Base-by-base conservation (phyloP, 768 basidiomycete species). In the Scleroderma bovista region DNA sequence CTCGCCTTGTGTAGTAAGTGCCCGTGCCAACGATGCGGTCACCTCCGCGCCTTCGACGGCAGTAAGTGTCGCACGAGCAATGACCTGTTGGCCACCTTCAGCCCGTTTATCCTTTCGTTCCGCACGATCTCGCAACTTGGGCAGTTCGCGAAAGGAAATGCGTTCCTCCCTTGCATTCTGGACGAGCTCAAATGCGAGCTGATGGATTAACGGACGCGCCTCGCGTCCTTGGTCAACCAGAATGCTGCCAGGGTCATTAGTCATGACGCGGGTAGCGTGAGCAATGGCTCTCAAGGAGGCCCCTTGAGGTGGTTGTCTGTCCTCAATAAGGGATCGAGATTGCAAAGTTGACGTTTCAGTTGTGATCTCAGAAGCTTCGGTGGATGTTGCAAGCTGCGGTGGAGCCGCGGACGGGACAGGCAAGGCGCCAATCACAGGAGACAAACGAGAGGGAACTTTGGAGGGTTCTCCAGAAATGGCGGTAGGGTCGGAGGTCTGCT, bases 221-320 rank as follows among this genome's bases (percentile, higher is more conserved):
- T 86, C 87, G 3, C 64, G 70, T 0, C 86, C 88, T 50, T 81
- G 76, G 62, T 91, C 85, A 0, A 78, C 75, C 10, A 93, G 76
- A 49, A 93, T 79, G 55, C 87, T 88, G 12, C 76, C 71, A 0
- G 89, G 77, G 57, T 88, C 88, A 2, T 80, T 75, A 0, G 86
- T 86, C 88, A 93, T 91, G n/a, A 92, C 84, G 3, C 90, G 80
- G 1, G 86, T 92, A 1, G 90, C 88, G 48, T 91, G 83, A 16
- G 79, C 77, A 48, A 93, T 89, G 2, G 90, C 90, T 6, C 80
- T 79, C 2, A 93, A 62, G 1, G 86, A 78, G 0, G 82, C 65
- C 1, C 88, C 86, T 59, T 91, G 88, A 0, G 61, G 69, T 7
- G 48, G 62, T 36, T 54, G 64, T 37, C 66, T 67, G 29, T 67